Percentiles rank a stretch among this genome's conserved stretches.
phyloP scores from a whole-genome alignment of 352 stramenopile species.

The Pythium volutum region DNA sequence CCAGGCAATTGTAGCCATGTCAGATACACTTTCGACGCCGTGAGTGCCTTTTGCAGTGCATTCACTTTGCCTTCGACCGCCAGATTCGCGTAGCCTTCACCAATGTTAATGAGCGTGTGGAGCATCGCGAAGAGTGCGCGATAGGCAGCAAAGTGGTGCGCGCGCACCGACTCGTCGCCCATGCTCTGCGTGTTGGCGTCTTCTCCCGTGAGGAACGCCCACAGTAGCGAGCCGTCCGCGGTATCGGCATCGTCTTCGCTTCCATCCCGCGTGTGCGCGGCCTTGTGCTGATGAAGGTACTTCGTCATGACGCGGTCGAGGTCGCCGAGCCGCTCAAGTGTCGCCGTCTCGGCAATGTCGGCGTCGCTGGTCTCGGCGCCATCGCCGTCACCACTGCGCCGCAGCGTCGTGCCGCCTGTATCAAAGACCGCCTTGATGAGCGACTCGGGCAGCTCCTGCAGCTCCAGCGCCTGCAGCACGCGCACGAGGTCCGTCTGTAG shows the following conservation, averaged over 20 bases:
- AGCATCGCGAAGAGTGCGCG: slow-evolving; percentile 62
- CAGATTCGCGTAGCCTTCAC: slow-evolving; percentile 50
- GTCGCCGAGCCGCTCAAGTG: slow-evolving; percentile 39
- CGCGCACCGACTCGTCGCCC: slow-evolving; percentile 31
- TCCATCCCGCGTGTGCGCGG: background rate
- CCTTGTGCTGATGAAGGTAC: slow-evolving; percentile 44
- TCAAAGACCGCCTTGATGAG: slow-evolving; percentile 62
- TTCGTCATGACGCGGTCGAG: slow-evolving; percentile 54
- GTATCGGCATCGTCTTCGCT: slow-evolving; percentile 3
- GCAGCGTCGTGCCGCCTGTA: slow-evolving; percentile 57
- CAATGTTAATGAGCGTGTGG: slow-evolving; percentile 54
- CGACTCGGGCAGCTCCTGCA: slow-evolving; percentile 44
- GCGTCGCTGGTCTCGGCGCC: slow-evolving; percentile 11
- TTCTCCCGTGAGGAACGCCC: slow-evolving; percentile 47
- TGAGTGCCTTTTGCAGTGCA: slow-evolving; percentile 53
- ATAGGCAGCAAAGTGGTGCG: slow-evolving; percentile 43
- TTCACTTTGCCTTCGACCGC: slow-evolving; percentile 32
- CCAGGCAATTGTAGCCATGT: slow-evolving; percentile 78
- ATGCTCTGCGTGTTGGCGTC: slow-evolving; percentile 28
- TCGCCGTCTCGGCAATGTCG: slow-evolving; percentile 35
- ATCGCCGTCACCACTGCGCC: slow-evolving; percentile 19
- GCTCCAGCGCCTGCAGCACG: slow-evolving; percentile 54
- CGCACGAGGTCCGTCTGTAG: slow-evolving; percentile 62
- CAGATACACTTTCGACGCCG: slow-evolving; percentile 76
- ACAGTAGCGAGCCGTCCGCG: slow-evolving; percentile 30